phyloP scores from a whole-genome alignment of 2,329 filamentous ascomycete species.

The Fusarium sp. region DNA sequence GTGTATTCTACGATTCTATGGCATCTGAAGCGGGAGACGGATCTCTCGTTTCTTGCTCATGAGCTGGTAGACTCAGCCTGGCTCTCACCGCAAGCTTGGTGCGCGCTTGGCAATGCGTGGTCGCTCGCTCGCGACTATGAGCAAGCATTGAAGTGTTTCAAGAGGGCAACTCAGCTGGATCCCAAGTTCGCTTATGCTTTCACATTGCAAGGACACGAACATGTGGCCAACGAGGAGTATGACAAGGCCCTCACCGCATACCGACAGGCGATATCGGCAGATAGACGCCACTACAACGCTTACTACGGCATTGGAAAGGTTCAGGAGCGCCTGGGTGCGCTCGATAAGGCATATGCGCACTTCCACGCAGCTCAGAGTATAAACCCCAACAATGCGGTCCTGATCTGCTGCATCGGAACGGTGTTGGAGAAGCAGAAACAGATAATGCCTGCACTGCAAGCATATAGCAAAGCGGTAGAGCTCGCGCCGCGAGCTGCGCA shows the following conservation, averaged over 20 bases:
- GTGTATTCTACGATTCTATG: constrained; percentile 99
- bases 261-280: constrained; percentile 84
- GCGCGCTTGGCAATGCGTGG: constrained; percentile 93
- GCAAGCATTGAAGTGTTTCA: constrained; percentile 94
- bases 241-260: constrained; percentile 93
- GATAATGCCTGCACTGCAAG: constrained; percentile 79
- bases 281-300: constrained; percentile 95
- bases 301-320: constrained; percentile 91
- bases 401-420: constrained; percentile 92
- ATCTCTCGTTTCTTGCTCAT: constrained; percentile 91
- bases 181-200: constrained; percentile 95
- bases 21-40: constrained; percentile 93
- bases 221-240: constrained; percentile 95
- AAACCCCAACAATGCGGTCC: constrained; percentile 92
- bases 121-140: constrained; percentile 94
- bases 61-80: constrained; percentile 89
- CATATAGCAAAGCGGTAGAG: constrained; percentile 85
- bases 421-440: constrained; percentile 92
- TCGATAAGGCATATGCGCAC: constrained; percentile 90
- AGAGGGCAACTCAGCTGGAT: constrained; percentile 90
- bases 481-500: constrained; percentile 84
- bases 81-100: constrained; percentile 95
- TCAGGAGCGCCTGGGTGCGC: constrained; percentile 90
- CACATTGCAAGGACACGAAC: constrained; percentile 95
- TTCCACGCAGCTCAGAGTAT: constrained; percentile 89